Conservation (phyloP, 2,329 filamentous ascomycete species). For the Aspergillus sojae region DNA sequence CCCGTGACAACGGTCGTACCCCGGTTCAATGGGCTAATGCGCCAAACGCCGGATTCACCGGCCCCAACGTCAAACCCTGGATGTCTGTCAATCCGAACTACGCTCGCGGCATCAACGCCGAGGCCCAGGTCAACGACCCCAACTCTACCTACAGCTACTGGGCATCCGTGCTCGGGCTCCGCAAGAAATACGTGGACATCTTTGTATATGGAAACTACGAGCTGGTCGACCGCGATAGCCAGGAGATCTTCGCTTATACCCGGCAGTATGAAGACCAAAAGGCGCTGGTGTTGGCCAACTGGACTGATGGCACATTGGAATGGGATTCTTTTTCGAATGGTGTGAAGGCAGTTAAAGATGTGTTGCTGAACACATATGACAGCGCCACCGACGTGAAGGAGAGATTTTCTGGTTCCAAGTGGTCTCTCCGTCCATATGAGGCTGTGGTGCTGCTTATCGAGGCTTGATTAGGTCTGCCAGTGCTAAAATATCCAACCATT, state of each 20-base stretch:
- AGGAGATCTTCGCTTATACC: conserved; percentile 60
- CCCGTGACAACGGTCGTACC: conserved; percentile 69
- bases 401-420: conserved; percentile 29
- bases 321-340: conserved; percentile 37
- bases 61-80: conserved; percentile 60
- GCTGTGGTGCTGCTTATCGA: conserved; percentile 33
- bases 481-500: background rate
- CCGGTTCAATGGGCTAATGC: conserved; percentile 72
- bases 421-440: conserved; percentile 38
- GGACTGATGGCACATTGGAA: conserved; percentile 33
- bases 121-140: conserved; percentile 41
- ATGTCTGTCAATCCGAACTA: conserved; percentile 70
- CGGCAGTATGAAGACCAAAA: conserved; percentile 42
- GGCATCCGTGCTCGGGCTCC: conserved; percentile 58
- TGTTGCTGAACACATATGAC: conserved; percentile 38
- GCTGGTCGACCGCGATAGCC: conserved; percentile 55
- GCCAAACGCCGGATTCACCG: conserved; percentile 67
- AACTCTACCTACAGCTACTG: conserved; percentile 64
- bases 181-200: conserved; percentile 63
- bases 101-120: conserved; percentile 61
- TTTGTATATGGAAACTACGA: conserved; percentile 70
- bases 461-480: background rate
- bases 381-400: conserved; percentile 19
- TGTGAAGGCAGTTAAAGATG: conserved; percentile 27
- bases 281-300: conserved; percentile 40